A percentile compares a stretch with the other conserved stretches of the same genome.
Conservation (phyloP, 164 flowering plant genomes). For the Tetracentron sinense region DNA sequence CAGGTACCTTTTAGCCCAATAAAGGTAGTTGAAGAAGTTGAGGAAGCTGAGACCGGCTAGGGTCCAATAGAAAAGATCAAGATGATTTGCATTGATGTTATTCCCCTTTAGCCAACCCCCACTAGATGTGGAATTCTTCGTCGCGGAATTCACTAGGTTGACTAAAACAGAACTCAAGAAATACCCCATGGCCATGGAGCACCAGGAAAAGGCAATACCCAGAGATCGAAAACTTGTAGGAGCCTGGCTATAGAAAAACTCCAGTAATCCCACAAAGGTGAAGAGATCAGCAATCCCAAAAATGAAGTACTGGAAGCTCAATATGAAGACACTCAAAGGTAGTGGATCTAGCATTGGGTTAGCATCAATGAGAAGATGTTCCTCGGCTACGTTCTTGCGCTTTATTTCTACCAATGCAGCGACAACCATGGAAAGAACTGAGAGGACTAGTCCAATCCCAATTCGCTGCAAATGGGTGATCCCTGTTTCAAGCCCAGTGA, state of each 20-base stretch:
- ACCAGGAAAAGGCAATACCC: constrained; percentile 9
- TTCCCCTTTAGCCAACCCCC: constrained; percentile 19
- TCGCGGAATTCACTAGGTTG: constrained; percentile 36
- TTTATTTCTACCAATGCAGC: constrained; percentile 49
- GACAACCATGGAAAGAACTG: constrained; percentile 47
- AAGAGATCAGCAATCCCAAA: constrained; percentile 17
- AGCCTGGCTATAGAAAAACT: constrained; percentile 15
- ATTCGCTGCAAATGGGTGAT: constrained; percentile 43
- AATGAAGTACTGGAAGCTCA: constrained; percentile 16
- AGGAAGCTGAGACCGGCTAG: constrained; percentile 21
- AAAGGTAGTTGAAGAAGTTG: constrained; percentile 22
- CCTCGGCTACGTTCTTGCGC: constrained; percentile 29
- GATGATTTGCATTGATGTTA: constrained; percentile 15
- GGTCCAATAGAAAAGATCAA: constrained; percentile 26
- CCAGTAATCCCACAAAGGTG: constrained; percentile 13
- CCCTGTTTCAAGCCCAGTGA: constrained; percentile 44
- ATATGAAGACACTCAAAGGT: constrained; percentile 23
- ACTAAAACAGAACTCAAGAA: constrained; percentile 48
- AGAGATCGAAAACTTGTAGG: constrained; percentile 4
- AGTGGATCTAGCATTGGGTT: constrained; percentile 36
- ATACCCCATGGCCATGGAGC: constrained; percentile 48
- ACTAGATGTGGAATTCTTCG: constrained; percentile 12
- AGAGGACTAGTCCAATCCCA: constrained; percentile 40
- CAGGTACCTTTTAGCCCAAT: constrained; percentile 26
- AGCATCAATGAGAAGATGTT: constrained; percentile 36